A percentile compares a stretch with the other conserved stretches of the same genome.
phyloP scores from a whole-genome alignment of 2,329 filamentous ascomycete species.

The Botryotinia globosa region DNA sequence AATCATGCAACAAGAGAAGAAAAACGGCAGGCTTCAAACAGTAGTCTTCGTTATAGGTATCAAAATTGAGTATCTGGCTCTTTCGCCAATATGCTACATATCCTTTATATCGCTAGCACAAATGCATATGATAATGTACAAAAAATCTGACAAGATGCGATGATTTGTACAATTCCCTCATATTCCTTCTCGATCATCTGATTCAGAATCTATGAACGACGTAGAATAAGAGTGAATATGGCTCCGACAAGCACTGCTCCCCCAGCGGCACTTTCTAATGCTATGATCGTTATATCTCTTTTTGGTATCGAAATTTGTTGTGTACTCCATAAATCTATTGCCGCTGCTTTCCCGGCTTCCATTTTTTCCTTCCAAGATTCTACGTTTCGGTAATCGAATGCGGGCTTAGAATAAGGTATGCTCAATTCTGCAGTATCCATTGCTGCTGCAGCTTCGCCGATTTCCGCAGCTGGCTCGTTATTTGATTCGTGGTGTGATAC shows the following conservation, averaged over 20 bases:
- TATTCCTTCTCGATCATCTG: too few relatives aligned
- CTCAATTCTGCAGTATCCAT: constrained; percentile 28
- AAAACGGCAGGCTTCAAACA: background rate
- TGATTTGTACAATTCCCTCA: constrained; percentile 1
- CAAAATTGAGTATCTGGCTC: constrained; percentile 1
- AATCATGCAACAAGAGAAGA: background rate
- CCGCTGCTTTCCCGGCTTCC: constrained; percentile 50
- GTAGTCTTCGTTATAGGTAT: background rate
- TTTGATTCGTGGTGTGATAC: constrained; percentile 13
- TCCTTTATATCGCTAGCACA: background rate
- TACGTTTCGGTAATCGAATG: constrained; percentile 38
- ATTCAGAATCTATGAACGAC: constrained; percentile 25
- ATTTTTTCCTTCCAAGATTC: constrained; percentile 24
- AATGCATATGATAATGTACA: constrained; percentile 5
- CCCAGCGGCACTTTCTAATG: constrained; percentile 62
- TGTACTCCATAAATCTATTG: constrained; percentile 64
- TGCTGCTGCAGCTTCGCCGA: constrained; percentile 26
- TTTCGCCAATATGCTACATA: background rate
- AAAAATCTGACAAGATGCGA: background rate
- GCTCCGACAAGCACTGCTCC: constrained; percentile 60
- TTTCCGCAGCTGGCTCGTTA: constrained; percentile 11
- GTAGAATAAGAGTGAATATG: constrained; percentile 35
- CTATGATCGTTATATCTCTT: constrained; percentile 67
- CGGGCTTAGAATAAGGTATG: constrained; percentile 21
- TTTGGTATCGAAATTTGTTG: constrained; percentile 61